These are phyloP conservation scores for Pleurotus tuber-regium DNA, from an alignment of 768 basidiomycete species.

Conservation along the genomic window DNA sequence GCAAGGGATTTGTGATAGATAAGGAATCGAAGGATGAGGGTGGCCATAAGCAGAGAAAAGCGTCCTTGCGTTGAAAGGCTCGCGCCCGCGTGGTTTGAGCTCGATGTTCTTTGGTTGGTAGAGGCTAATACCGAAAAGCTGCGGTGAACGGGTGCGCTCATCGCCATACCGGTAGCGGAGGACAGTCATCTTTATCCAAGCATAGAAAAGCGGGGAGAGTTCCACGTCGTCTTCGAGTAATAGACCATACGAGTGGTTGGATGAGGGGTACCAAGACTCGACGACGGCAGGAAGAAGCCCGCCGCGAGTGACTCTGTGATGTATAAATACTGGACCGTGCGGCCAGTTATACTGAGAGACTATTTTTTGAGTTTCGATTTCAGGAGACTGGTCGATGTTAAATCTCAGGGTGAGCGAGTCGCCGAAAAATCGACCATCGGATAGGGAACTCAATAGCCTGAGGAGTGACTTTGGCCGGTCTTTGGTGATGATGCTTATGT, in stretches of 20 bases:
- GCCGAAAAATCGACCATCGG: conserved; percentile 60
- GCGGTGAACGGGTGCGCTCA: conserved; percentile 32
- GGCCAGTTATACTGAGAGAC: conserved; percentile 55
- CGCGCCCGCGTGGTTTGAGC: conserved; percentile 63
- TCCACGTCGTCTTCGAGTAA: conserved; percentile 88
- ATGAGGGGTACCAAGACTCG: conserved; percentile 84
- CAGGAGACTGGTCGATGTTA: conserved; percentile 76
- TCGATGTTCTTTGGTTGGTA: conserved; percentile 87
- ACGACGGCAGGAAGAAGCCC: conserved; percentile 82
- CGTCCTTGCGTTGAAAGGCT: conserved; percentile 60
- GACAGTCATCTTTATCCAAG: conserved; percentile 81
- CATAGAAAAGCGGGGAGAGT: conserved; percentile 80
- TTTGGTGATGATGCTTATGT: conserved; percentile 76
- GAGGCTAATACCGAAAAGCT: conserved; percentile 77
- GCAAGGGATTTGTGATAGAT: conserved; percentile 84
- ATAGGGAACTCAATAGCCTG: conserved; percentile 65
- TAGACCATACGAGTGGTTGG: conserved; percentile 72
- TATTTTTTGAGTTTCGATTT: conserved; percentile 53
- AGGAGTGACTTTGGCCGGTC: conserved; percentile 67
- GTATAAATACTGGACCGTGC: conserved; percentile 55
- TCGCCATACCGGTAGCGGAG: conserved; percentile 74
- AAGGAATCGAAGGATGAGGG: conserved; percentile 55
- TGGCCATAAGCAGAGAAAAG: conserved; percentile 47
- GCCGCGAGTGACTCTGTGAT: conserved; percentile 75
- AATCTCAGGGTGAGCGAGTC: conserved; percentile 63